These are phyloP conservation scores for Rhizopus arrhizus DNA, from an alignment of 371 early-diverging fungal genomes.

Conservation along the genomic window DNA sequence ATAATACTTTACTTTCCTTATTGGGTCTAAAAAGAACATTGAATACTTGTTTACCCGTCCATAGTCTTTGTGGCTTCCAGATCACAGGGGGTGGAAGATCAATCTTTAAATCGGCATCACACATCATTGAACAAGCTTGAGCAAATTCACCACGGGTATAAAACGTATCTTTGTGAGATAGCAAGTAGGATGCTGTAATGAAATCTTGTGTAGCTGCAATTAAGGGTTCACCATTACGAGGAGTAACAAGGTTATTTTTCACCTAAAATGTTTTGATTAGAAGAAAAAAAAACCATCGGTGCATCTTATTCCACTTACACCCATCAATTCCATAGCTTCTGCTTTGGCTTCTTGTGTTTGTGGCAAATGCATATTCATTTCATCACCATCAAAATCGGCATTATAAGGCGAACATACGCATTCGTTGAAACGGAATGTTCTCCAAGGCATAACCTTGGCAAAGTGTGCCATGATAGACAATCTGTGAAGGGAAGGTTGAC, in stretches of 20 bases:
- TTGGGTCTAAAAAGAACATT: slow-evolving; percentile 88
- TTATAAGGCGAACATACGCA: slow-evolving; percentile 99
- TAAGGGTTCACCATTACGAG: slow-evolving; percentile 93
- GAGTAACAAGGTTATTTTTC: slow-evolving; percentile 96
- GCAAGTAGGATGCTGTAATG: slow-evolving; percentile 94
- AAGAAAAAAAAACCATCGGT: neutral
- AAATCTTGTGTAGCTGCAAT: slow-evolving; percentile 99
- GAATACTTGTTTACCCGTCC: slow-evolving; percentile 77
- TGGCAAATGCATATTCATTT: slow-evolving; percentile 99
- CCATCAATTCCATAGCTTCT: slow-evolving; percentile 98
- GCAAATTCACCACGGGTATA: slow-evolving; percentile 94
- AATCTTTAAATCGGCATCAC: slow-evolving; percentile 77
- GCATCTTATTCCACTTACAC: slow-evolving; percentile 48
- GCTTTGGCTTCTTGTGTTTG: slow-evolving; percentile 99
- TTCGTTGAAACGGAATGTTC: slow-evolving; percentile 99
- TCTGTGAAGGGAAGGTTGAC: slow-evolving; percentile 99
- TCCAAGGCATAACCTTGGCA: slow-evolving; percentile 94
- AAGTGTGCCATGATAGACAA: slow-evolving; percentile 99
- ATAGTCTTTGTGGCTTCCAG: slow-evolving; percentile 70
- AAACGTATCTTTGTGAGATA: slow-evolving; percentile 93
- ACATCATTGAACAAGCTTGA: slow-evolving; percentile 87
- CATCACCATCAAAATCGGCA: slow-evolving; percentile 99
- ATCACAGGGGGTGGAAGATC: slow-evolving; percentile 96
- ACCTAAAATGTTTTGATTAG: slow-evolving; percentile 30
- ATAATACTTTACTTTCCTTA: slow-evolving; percentile 61